Evolutionary conservation across 805 yeast species (phyloP), one percentile per base, ranked within the genome.

Genomic region (Candida vaughaniae): DNA sequence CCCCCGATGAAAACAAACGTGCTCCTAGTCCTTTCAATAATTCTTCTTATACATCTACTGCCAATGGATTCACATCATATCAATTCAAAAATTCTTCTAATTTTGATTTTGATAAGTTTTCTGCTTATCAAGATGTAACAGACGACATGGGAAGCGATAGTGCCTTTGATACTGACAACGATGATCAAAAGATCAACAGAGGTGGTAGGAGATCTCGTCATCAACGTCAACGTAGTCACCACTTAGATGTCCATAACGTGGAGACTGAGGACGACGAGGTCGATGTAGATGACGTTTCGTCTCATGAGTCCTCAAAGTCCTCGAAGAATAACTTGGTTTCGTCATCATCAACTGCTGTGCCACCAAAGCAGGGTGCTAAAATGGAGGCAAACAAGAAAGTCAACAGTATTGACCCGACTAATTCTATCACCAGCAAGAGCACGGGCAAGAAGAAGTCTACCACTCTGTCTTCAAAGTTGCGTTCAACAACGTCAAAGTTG

Each of bases 401-500:
- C 16, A 14, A 16, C 20, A 39, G 35, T 17, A 6, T 38, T 10
- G 47, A 43, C n/a, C 28, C 45, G 9, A 39, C 36, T 3, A 35
- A 22, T 26, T 45, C 48, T 3, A 35, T 45, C 3, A 36, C 56
- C 9, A 50, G 57, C 37, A 59, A 49, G 36, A 44, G 41, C 22
- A 48, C 55, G 15, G 38, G 52, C 14, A 60, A 56, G 37, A 55
- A 56, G 25, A 52, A 50, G 37, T 55, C 56, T 34, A 55, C 67
- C 5, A 55, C 58, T 2, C 46, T 70, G 0, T 59, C 66, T 1
- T 65, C 71, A 1, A 78, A 72, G 35, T 60, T 79, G 30, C 58
- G 85, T 27, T 78, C 89, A 2, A 82, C 88, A 1, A 81, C 89
- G 0, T 82, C 89, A 1, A 80, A 81, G 43, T 60, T 84, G 5